Conservation (phyloP, 1,284 basidiomycete genomes). For the Termitomyces sp. region DNA sequence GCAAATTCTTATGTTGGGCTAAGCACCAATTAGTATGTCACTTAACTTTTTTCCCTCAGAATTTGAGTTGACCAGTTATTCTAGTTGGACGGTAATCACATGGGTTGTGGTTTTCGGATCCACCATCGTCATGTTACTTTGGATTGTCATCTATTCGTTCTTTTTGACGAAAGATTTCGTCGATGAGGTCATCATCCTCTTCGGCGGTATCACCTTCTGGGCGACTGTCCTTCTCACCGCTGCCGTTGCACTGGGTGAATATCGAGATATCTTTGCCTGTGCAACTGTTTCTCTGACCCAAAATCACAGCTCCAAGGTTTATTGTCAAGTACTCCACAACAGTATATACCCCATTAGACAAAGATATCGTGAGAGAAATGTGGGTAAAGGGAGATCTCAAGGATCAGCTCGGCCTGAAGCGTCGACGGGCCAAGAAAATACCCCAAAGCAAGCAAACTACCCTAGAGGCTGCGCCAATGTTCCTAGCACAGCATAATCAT, state of each 20-base stretch:
- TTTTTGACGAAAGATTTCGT: conserved; percentile 68
- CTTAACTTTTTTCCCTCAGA: neutral
- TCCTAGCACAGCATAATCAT: conserved; percentile 55
- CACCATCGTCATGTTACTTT: conserved; percentile 72
- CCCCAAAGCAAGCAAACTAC: conserved; percentile 29
- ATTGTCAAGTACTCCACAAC: conserved; percentile 64
- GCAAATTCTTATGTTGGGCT: conserved; percentile 88
- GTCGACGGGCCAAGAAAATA: conserved; percentile 45
- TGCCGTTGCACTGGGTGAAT: conserved; percentile 65
- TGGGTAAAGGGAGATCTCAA: conserved; percentile 86
- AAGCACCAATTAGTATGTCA: conserved; percentile 79
- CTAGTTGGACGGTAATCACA: conserved; percentile 84
- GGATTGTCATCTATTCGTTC: conserved; percentile 84
- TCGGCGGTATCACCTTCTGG: conserved; percentile 81
- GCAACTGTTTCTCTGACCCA: neutral
- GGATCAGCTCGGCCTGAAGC: conserved; percentile 71
- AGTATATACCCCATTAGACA: conserved; percentile 70
- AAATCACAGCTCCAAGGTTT: conserved; percentile 61
- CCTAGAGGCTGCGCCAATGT: conserved; percentile 65
- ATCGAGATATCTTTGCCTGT: conserved; percentile 21
- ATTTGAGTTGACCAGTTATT: conserved; percentile 3
- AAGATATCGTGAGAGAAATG: conserved; percentile 84
- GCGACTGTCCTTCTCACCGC: conserved; percentile 66
- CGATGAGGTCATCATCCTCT: conserved; percentile 71
- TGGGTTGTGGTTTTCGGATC: conserved; percentile 79